phyloP scores from a whole-genome alignment of 2,329 filamentous ascomycete species.

The Colletotrichum sp. region DNA sequence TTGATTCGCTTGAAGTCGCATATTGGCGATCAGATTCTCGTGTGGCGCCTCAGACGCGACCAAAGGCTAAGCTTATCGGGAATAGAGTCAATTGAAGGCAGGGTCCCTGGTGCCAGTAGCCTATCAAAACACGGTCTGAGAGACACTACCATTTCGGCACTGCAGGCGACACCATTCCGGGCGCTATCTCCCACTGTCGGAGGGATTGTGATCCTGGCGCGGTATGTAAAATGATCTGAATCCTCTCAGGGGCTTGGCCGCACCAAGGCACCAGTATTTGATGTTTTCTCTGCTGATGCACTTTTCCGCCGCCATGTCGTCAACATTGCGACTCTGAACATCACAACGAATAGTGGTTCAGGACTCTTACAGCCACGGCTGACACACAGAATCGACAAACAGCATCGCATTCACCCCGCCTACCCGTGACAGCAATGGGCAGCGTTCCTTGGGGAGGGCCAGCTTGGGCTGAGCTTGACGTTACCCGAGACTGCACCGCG shows the following conservation, averaged over 20 bases:
- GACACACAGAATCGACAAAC: not conserved
- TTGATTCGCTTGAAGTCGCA: not conserved
- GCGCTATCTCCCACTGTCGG: not conserved
- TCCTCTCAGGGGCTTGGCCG: not conserved
- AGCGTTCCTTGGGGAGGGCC: not conserved
- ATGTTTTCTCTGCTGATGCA: not conserved
- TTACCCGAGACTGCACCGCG: not conserved
- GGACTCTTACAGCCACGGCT: not conserved
- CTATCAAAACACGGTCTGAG: not conserved
- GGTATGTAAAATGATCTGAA: not conserved
- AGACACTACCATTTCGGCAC: not conserved
- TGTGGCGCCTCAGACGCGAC: not conserved
- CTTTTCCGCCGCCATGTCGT: no score
- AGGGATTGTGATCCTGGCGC: not conserved
- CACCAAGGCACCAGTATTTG: not conserved
- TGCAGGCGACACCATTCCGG: not conserved
- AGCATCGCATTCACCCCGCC: no score
- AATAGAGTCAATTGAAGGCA: not conserved
- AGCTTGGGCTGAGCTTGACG: not conserved
- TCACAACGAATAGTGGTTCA: not conserved
- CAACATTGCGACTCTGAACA: not conserved
- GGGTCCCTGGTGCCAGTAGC: not conserved
- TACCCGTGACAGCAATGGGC: not conserved
- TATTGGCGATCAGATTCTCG: not conserved
- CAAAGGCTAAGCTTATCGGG: not conserved